A percentile compares a stretch with the other conserved stretches of the same genome.
These are phyloP conservation scores for Pueraria montana DNA, from an alignment of 306 rosid species.

Conservation along the genomic window DNA sequence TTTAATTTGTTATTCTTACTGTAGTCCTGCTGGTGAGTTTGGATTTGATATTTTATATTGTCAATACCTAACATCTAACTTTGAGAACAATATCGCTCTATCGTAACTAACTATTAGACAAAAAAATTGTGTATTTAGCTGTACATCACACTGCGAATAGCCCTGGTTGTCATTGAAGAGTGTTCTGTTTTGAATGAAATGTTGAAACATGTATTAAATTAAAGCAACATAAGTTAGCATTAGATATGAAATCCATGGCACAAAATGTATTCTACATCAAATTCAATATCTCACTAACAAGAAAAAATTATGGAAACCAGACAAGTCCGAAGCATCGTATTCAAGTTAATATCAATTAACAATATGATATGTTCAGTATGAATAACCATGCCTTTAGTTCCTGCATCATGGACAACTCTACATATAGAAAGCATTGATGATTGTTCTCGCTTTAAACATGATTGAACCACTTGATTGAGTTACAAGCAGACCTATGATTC, in stretches of 20 bases:
- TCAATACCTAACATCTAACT: not conserved
- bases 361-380: not conserved
- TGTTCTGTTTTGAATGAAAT: not conserved
- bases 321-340: not conserved
- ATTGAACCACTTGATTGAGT: not conserved
- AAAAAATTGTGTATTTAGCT: not conserved
- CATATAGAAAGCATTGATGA: not conserved
- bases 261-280: not conserved
- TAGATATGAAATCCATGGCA: not conserved
- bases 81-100: not conserved
- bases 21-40: not conserved
- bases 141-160: too few relatives aligned
- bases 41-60: not conserved
- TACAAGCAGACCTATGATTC: not conserved
- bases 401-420: not conserved
- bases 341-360: not conserved
- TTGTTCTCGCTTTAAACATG: not conserved
- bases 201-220: not conserved
- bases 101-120: too few relatives aligned
- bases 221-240: not conserved
- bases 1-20: not conserved
- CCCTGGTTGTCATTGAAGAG: constrained; percentile 4
- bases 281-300: not conserved
- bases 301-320: not conserved
- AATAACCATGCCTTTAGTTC: not conserved